Conservation (phyloP, 208 protist genomes). For the Herpetomonas muscarum region DNA sequence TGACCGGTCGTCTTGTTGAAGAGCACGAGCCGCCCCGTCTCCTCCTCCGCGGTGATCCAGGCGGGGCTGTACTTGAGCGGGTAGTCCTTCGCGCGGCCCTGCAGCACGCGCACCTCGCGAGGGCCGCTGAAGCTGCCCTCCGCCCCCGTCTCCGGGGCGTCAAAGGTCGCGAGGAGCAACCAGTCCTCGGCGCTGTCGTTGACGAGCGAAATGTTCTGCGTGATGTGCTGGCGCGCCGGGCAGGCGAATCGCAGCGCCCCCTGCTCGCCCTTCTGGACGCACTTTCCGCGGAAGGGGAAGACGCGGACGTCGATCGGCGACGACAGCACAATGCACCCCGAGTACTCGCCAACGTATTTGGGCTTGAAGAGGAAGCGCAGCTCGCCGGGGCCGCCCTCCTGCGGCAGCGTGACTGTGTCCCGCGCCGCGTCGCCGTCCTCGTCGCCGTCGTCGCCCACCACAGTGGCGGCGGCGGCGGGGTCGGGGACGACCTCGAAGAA, state of each 20-base stretch:
- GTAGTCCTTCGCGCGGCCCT: slow-evolving; percentile 73
- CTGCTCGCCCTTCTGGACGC: slow-evolving; percentile 63
- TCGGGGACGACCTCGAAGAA: slow-evolving; percentile 60
- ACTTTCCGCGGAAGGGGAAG: slow-evolving; percentile 73
- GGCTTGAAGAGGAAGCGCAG: slow-evolving; percentile 78
- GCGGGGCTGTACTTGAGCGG: slow-evolving; percentile 79
- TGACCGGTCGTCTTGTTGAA: slow-evolving; percentile 83
- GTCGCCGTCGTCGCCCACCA: no score
- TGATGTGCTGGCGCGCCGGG: slow-evolving; percentile 82
- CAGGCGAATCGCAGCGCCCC: slow-evolving; percentile 84
- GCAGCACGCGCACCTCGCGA: slow-evolving; percentile 71
- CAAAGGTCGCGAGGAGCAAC: slow-evolving; percentile 71
- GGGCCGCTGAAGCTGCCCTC: slow-evolving; percentile 66
- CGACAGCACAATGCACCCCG: slow-evolving; percentile 70
- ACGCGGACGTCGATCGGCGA: slow-evolving; percentile 86
- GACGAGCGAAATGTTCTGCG: slow-evolving; percentile 85
- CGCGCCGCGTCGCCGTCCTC: background rate
- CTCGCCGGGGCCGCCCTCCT: slow-evolving; percentile 8
- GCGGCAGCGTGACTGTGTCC: slow-evolving; percentile 7
- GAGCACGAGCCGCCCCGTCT: slow-evolving; percentile 72
- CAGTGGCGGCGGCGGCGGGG: no score
- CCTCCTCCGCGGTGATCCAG: slow-evolving; percentile 64
- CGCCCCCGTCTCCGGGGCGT: slow-evolving; percentile 26
- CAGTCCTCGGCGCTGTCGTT: slow-evolving; percentile 84
- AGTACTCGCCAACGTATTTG: slow-evolving; percentile 78